phyloP scores from a whole-genome alignment of 2,329 filamentous ascomycete species.

The Aschersonia sp. region DNA sequence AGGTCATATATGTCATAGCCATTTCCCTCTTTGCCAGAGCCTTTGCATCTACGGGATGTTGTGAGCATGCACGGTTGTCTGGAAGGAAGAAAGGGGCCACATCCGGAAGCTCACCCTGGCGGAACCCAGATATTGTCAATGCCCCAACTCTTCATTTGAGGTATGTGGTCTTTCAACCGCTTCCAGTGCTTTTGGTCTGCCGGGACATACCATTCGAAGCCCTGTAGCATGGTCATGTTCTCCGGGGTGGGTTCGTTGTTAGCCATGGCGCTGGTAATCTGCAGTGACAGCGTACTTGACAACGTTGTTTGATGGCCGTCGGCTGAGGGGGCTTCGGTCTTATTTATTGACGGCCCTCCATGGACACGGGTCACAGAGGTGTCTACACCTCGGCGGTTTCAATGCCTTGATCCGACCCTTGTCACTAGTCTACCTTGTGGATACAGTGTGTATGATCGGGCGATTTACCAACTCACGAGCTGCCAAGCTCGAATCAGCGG shows the following conservation, averaged over 20 bases:
- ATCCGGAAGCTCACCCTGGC: slow-evolving; percentile 27
- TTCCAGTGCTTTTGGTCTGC: slow-evolving; percentile 49
- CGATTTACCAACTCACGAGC: neutral
- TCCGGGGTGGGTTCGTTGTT: slow-evolving; percentile 16
- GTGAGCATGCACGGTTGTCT: neutral
- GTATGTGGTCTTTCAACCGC: slow-evolving; percentile 39
- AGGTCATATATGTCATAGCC: slow-evolving; percentile 60
- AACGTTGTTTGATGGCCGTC: neutral
- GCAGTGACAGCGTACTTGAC: neutral
- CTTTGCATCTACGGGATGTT: slow-evolving; percentile 38
- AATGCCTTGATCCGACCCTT: neutral
- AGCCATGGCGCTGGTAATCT: neutral
- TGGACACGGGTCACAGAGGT: neutral
- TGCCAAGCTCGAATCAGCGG: neutral
- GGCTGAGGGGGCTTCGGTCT: neutral
- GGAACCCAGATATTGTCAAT: slow-evolving; percentile 56
- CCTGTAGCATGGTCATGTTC: slow-evolving; percentile 50
- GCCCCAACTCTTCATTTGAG: slow-evolving; percentile 44
- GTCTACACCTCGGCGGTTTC: neutral
- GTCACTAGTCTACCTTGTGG: neutral
- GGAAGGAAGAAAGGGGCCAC: neutral
- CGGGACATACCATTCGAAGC: slow-evolving; percentile 61
- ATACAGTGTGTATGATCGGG: neutral
- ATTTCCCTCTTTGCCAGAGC: slow-evolving; percentile 45
- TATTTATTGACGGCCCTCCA: neutral